A percentile compares a stretch with the other conserved stretches of the same genome.
Evolutionary conservation across 2,329 filamentous ascomycete species (phyloP).

Genomic region (Aspergillus niger): DNA sequence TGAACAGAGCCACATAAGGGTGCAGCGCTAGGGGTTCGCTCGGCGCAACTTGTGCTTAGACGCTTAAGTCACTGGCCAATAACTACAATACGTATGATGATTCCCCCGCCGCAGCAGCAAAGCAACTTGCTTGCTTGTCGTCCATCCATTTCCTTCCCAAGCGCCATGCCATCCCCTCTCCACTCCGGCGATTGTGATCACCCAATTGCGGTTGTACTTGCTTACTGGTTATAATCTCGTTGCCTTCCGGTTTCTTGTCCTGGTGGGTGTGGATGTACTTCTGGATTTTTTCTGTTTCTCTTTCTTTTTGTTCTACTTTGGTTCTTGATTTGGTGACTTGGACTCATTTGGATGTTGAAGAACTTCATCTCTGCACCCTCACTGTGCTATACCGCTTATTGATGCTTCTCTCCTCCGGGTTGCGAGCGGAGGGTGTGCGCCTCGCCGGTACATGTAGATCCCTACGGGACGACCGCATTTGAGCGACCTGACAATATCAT

Average conservation of each 20-base stretch:
- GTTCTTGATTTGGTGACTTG: too few species aligned
- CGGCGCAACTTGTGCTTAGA: constrained; percentile 13
- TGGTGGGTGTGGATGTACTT: neutral
- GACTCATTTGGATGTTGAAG: too few species aligned
- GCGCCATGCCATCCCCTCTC: constrained; percentile 7
- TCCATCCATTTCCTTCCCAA: neutral
- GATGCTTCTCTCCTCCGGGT: constrained; percentile 1
- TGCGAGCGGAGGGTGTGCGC: neutral
- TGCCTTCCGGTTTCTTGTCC: constrained; percentile 1
- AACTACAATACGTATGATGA: constrained; percentile 9
- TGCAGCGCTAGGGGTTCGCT: constrained; percentile 15
- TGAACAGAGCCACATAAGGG: constrained; percentile 15
- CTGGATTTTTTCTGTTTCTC: neutral
- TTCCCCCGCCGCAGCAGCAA: constrained; percentile 13
- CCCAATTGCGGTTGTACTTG: constrained; percentile 10
- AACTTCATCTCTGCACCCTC: neutral
- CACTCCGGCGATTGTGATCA: constrained; percentile 6
- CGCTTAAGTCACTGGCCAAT: constrained; percentile 11
- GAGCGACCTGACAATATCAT: neutral
- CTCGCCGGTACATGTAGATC: constrained; percentile 10
- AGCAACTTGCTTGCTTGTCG: neutral
- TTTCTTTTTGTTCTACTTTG: too few species aligned
- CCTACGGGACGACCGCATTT: neutral
- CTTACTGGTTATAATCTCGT: constrained; percentile 8
- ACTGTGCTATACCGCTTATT: neutral